A percentile compares a stretch with the other conserved stretches of the same genome.
Evolutionary conservation across 2,329 filamentous ascomycete species (phyloP).

Genomic region (Falciphora oryzae): DNA sequence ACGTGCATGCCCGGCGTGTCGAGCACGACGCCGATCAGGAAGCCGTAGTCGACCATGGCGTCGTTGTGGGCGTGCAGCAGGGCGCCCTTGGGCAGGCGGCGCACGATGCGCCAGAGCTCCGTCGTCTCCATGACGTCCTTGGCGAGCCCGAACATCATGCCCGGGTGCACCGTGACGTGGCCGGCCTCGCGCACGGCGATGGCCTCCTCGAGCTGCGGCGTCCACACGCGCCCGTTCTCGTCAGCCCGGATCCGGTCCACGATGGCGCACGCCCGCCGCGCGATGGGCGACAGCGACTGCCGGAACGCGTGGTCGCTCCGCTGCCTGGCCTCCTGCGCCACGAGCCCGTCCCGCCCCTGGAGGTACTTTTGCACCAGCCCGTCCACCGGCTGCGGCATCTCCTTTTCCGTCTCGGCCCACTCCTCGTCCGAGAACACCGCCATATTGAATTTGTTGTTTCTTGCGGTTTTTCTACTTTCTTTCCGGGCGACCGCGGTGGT

Average conservation of each 20-base stretch:
- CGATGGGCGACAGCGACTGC: conserved; percentile 71
- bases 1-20: conserved; percentile 70
- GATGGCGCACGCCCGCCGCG: conserved; percentile 70
- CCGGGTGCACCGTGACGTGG: conserved; percentile 65
- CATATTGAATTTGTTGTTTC: neutral
- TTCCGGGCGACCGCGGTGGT: too few relatives aligned
- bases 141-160: conserved; percentile 89
- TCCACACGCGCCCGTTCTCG: conserved; percentile 75
- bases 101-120: conserved; percentile 77
- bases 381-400: conserved; percentile 56
- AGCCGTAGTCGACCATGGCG: conserved; percentile 85
- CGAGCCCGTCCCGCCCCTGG: conserved; percentile 66
- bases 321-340: conserved; percentile 73
- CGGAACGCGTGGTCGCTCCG: conserved; percentile 72
- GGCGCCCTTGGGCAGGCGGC: conserved; percentile 82
- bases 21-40: conserved; percentile 67
- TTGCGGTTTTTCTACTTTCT: neutral
- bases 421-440: conserved; percentile 46
- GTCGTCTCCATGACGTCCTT: conserved; percentile 83
- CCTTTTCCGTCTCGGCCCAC: conserved; percentile 51
- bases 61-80: conserved; percentile 84
- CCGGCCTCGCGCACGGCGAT: conserved; percentile 52
- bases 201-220: conserved; percentile 62
- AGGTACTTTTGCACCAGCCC: conserved; percentile 81
- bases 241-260: conserved; percentile 72